These are phyloP conservation scores for Phoma sp. DNA, from an alignment of 2,329 filamentous ascomycete species.

Conservation along the genomic window DNA sequence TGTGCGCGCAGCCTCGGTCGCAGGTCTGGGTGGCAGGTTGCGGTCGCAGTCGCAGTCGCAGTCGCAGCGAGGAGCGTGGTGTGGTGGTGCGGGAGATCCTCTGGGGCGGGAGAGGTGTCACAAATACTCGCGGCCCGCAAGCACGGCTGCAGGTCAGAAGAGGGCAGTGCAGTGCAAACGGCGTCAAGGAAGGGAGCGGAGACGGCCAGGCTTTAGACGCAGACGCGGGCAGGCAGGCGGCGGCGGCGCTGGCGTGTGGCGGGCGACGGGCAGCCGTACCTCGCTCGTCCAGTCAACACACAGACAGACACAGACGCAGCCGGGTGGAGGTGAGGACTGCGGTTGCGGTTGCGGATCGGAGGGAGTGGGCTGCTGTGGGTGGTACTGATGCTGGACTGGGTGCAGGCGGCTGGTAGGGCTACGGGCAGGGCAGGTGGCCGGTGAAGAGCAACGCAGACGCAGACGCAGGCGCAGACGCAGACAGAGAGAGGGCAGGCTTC, in stretches of 20 bases:
- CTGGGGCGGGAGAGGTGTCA: constrained; percentile 39
- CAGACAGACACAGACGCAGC: not conserved
- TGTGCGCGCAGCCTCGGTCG: constrained; percentile 11
- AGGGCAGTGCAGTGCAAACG: constrained; percentile 14
- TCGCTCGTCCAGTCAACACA: not conserved
- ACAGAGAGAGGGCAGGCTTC: constrained; percentile 28
- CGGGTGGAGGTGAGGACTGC: not conserved
- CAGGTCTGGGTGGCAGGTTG: not conserved
- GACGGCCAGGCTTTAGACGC: not conserved
- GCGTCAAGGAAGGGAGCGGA: constrained; percentile 10
- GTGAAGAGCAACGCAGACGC: not conserved
- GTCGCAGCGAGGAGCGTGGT: constrained; percentile 16
- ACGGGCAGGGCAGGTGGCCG: not conserved
- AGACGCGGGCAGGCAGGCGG: not conserved
- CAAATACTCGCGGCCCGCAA: constrained; percentile 40
- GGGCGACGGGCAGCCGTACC: not conserved
- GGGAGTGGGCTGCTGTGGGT: not conserved
- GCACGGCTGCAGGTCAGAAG: constrained; percentile 41
- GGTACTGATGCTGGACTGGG: not conserved
- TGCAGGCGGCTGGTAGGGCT: not conserved
- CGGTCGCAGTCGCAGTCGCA: not conserved
- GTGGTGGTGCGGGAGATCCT: constrained; percentile 29
- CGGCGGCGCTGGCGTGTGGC: not conserved
- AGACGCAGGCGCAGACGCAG: not conserved
- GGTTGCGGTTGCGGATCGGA: too few relatives aligned